Conservation (phyloP, 805 yeast species). For the Grigorovia jiainica region DNA sequence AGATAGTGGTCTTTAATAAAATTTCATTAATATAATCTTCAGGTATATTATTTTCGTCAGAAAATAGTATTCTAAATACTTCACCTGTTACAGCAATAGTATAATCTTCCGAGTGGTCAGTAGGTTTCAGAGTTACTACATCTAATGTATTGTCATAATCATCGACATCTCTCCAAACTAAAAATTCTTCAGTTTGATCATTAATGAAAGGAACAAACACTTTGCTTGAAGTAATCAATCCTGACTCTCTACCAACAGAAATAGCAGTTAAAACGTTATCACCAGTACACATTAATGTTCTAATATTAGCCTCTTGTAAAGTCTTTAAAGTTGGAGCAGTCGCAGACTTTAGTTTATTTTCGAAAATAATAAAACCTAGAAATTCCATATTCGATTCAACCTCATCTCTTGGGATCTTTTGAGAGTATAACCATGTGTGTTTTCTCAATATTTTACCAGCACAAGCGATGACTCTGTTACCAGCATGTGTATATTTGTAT, state of each 20-base stretch:
- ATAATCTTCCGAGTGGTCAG: slow-evolving; percentile 35
- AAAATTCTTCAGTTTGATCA: slow-evolving; percentile 25
- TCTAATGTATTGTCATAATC: slow-evolving; percentile 51
- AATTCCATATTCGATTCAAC: slow-evolving; percentile 65
- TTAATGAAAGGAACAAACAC: slow-evolving; percentile 58
- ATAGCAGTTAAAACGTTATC: slow-evolving; percentile 92
- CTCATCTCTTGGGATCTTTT: slow-evolving; percentile 46
- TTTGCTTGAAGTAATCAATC: slow-evolving; percentile 40
- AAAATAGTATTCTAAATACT: slow-evolving; percentile 68
- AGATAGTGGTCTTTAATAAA: slow-evolving; percentile 64
- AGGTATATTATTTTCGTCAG: slow-evolving; percentile 24
- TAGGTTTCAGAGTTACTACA: slow-evolving; percentile 48
- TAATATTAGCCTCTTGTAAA: slow-evolving; percentile 56
- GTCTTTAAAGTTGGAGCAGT: slow-evolving; percentile 53
- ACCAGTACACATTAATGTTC: slow-evolving; percentile 96
- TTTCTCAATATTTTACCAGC: slow-evolving; percentile 51
- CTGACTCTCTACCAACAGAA: slow-evolving; percentile 84
- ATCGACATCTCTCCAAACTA: slow-evolving; percentile 63
- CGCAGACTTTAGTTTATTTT: slow-evolving; percentile 72
- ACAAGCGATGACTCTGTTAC: slow-evolving; percentile 92
- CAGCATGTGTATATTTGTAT: slow-evolving; percentile 82
- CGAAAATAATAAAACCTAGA: slow-evolving; percentile 85
- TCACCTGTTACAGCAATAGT: slow-evolving; percentile 89
- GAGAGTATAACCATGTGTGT: slow-evolving; percentile 41
- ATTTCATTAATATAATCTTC: slow-evolving; percentile 42